A percentile compares a stretch with the other conserved stretches of the same genome.
phyloP scores from a whole-genome alignment of 345 rosid species.

The Dipteronia sinensis region DNA sequence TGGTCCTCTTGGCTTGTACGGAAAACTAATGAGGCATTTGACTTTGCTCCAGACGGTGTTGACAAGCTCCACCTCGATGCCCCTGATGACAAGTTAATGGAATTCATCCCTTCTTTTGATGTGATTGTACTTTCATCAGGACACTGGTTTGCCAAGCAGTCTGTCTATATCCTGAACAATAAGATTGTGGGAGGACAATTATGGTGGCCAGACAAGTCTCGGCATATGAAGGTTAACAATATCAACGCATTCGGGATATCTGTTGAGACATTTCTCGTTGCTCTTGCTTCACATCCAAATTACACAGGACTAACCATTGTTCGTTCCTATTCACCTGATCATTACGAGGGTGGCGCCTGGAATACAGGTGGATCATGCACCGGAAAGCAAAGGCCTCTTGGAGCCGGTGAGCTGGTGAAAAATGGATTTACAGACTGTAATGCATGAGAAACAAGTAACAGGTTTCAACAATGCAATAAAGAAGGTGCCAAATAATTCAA shows the following conservation, averaged over 20 bases:
- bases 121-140: constrained; percentile 90
- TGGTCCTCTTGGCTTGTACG: constrained; percentile 99
- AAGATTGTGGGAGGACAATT: constrained; percentile 92
- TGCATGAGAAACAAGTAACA: constrained; percentile 79
- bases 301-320: constrained; percentile 77
- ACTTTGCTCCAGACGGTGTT: constrained; percentile 74
- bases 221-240: constrained; percentile 71
- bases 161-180: constrained; percentile 75
- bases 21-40: constrained; percentile 58
- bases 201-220: constrained; percentile 88
- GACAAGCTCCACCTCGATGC: constrained; percentile 86
- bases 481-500: constrained; percentile 47
- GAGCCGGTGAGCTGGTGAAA: constrained; percentile 60
- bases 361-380: constrained; percentile 98
- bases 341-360: constrained; percentile 98
- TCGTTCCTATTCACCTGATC: constrained; percentile 93
- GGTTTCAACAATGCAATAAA: constrained; percentile 58
- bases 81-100: constrained; percentile 75
- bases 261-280: constrained; percentile 71
- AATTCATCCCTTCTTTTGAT: constrained; percentile 63
- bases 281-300: constrained; percentile 70
- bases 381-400: constrained; percentile 75
- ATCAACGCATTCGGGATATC: constrained; percentile 89
- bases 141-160: constrained; percentile 98
- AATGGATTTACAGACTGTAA: constrained; percentile 74